Conservation (phyloP, 1,139 yeast species). For the Entelexis paramagnoliae region DNA sequence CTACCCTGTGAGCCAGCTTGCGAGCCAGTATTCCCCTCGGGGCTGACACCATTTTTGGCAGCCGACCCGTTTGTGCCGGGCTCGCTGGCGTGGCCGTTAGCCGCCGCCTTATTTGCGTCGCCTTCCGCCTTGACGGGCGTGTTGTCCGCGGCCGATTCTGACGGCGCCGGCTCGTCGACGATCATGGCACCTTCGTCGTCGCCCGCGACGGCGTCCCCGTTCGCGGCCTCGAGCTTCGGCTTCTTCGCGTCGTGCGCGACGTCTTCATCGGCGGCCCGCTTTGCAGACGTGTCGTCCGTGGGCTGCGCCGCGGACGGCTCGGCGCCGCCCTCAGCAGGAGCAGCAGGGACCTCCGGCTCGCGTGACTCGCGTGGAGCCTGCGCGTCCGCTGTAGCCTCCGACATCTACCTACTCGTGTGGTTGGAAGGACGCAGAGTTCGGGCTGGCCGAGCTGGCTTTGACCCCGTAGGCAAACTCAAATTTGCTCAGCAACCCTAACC, state of each 20-base stretch:
- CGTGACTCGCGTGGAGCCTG: constrained; percentile 6
- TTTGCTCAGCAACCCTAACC: constrained; percentile 20
- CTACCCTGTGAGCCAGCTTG: background rate
- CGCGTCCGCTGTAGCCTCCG: constrained; percentile 9
- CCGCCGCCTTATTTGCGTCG: background rate
- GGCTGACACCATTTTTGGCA: background rate
- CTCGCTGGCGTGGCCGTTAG: background rate
- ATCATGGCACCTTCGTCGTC: background rate
- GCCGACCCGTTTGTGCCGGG: background rate
- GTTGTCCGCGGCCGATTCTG: background rate
- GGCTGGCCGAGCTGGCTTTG: constrained; percentile 15
- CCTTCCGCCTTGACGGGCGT: background rate
- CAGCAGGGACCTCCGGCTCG: constrained; percentile 4
- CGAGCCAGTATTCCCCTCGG: background rate
- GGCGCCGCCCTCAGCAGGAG: constrained; percentile 1
- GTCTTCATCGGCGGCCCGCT: constrained; percentile 5
- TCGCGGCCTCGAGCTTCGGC: background rate
- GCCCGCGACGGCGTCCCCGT: background rate
- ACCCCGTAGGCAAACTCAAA: constrained; percentile 19
- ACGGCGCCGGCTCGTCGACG: background rate
- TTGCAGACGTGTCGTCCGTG: constrained; percentile 7
- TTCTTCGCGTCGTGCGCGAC: background rate
- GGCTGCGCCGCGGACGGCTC: background rate
- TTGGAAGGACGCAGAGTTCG: constrained; percentile 20
- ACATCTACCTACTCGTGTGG: constrained; percentile 8